Conservation (phyloP, 805 yeast species). For the Candida nanaspora region DNA sequence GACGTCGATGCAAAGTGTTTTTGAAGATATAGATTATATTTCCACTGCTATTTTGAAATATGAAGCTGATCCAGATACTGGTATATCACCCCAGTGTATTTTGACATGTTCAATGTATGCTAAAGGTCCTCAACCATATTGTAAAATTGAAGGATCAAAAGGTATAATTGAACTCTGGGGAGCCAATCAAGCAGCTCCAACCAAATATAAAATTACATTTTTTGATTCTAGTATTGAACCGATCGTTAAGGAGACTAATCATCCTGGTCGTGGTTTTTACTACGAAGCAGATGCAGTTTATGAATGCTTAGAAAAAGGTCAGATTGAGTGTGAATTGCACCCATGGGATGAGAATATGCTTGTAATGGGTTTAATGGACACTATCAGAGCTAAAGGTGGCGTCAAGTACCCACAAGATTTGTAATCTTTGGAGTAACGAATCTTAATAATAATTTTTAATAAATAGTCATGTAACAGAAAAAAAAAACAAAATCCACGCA, state of each 20-base stretch:
- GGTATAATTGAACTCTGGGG: slow-evolving; percentile 12
- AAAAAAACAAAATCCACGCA: too few relatives aligned
- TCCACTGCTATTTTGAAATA: slow-evolving; percentile 31
- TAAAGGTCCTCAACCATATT: slow-evolving; percentile 6
- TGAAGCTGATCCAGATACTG: slow-evolving; percentile 24
- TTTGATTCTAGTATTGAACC: slow-evolving; percentile 15
- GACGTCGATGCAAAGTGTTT: slow-evolving; percentile 29
- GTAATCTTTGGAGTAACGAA: too few relatives aligned
- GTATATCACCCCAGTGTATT: slow-evolving; percentile 24
- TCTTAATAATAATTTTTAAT: too few relatives aligned
- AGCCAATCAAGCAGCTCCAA: slow-evolving; percentile 17
- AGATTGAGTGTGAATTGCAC: slow-evolving; percentile 25
- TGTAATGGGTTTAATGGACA: slow-evolving; percentile 43
- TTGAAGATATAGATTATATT: slow-evolving; percentile 36
- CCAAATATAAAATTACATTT: slow-evolving; percentile 25
- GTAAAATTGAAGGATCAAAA: slow-evolving; percentile 11
- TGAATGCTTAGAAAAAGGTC: slow-evolving; percentile 33
- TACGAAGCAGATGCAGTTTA: slow-evolving; percentile 53
- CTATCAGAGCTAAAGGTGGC: slow-evolving; percentile 34
- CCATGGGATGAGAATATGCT: slow-evolving; percentile 40
- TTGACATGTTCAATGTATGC: slow-evolving; percentile 20
- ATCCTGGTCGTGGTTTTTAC: slow-evolving; percentile 41
- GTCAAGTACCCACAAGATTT: slow-evolving; percentile 36
- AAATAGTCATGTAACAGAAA: too few relatives aligned
- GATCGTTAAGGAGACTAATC: slow-evolving; percentile 20